A percentile compares a stretch with the other conserved stretches of the same genome.
Evolutionary conservation across 192 early-diverging fungal genomes (phyloP).

Genomic region (Neocallimastix lanati): DNA sequence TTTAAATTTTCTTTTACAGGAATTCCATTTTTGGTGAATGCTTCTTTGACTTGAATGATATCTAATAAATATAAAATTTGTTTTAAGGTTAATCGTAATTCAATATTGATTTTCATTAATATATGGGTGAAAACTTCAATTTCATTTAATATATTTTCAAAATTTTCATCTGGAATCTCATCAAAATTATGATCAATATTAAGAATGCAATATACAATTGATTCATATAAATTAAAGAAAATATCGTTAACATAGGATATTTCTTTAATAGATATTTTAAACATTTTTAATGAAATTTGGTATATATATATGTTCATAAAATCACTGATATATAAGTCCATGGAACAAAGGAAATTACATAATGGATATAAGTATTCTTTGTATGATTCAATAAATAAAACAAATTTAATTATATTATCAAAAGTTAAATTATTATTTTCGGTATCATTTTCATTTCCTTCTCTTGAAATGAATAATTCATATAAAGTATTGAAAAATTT

Average conservation of each 20-base stretch:
- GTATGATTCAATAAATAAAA: background rate
- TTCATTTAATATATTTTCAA: background rate
- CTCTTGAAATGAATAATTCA: background rate
- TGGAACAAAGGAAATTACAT: background rate
- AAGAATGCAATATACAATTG: background rate
- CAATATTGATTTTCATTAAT: background rate
- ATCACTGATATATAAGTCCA: background rate
- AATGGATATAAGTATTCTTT: background rate
- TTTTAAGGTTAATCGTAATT: background rate
- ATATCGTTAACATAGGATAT: background rate
- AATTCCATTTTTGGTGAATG: background rate
- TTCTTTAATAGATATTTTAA: background rate
- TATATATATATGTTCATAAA: background rate
- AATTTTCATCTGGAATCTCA: background rate
- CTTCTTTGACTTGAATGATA: background rate
- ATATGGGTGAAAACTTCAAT: background rate
- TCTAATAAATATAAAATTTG: background rate
- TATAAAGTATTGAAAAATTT: background rate
- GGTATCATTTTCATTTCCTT: background rate
- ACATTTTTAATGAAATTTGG: background rate
- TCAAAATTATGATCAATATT: background rate
- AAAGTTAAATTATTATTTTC: background rate
- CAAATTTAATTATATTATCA: background rate
- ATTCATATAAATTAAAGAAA: background rate
- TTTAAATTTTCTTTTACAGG: background rate